Evolutionary conservation across 2,329 filamentous ascomycete genomes (phyloP).

Genomic region (Stagonosporopsis tanaceti): DNA sequence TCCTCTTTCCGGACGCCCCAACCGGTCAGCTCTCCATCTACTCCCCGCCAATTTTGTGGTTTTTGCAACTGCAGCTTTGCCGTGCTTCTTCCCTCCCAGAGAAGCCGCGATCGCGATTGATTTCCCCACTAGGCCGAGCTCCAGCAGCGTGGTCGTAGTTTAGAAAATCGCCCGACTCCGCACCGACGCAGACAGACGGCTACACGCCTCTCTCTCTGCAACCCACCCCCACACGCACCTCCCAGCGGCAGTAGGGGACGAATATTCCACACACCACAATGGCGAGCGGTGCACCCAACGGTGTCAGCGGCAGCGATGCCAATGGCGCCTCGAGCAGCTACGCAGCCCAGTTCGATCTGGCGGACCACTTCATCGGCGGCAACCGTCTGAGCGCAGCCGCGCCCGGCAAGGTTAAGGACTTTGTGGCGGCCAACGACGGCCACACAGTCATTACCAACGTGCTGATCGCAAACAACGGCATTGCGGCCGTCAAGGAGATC

Average conservation of each 20-base stretch:
- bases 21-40: constrained; percentile 25
- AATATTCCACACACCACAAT: constrained; percentile 27
- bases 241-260: constrained; percentile 27
- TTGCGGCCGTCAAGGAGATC: constrained; percentile 99
- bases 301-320: constrained; percentile 51
- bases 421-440: constrained; percentile 85
- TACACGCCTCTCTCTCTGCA: background rate
- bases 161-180: constrained; percentile 36
- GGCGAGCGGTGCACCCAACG: constrained; percentile 43
- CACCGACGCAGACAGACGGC: constrained; percentile 15
- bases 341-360: constrained; percentile 81
- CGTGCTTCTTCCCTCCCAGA: constrained; percentile 9
- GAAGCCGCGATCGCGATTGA: constrained; percentile 17
- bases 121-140: constrained; percentile 36
- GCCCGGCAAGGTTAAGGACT: constrained; percentile 92
- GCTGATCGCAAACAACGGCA: constrained; percentile 99
- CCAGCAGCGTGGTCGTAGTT: constrained; percentile 26
- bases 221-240: constrained; percentile 22
- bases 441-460: constrained; percentile 99
- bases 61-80: background rate
- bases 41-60: background rate
- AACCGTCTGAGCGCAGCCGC: constrained; percentile 84
- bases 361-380: constrained; percentile 95
- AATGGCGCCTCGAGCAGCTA: constrained; percentile 70
- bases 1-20: constrained; percentile 28